phyloP scores from a whole-genome alignment of 192 early-diverging fungal genomes.

The Mortierella antarctica region DNA sequence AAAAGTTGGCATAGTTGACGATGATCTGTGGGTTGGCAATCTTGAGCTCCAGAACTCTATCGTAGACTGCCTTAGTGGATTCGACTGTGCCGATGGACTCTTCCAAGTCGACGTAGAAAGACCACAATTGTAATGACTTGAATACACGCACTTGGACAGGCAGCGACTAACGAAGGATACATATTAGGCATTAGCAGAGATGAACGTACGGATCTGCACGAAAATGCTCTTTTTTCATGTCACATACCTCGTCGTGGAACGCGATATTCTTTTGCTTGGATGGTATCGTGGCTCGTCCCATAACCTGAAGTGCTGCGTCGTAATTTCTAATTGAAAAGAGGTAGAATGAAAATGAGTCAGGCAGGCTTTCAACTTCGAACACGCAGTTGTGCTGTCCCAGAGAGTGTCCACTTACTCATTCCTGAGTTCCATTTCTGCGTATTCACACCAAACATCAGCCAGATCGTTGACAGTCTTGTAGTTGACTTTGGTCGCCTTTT shows the following conservation, averaged over 20 bases:
- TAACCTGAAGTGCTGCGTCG: constrained; percentile 81
- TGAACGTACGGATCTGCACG: background rate
- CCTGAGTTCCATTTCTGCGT: constrained; percentile 88
- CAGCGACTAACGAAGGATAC: constrained; percentile 43
- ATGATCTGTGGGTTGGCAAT: constrained; percentile 97
- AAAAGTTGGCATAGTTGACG: constrained; percentile 91
- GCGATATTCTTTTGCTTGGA: constrained; percentile 68
- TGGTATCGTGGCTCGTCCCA: constrained; percentile 83
- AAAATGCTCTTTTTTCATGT: background rate
- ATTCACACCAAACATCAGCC: constrained; percentile 90
- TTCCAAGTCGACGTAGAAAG: constrained; percentile 93
- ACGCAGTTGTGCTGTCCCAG: too few species aligned
- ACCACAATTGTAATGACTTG: constrained; percentile 91
- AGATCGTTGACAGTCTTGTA: constrained; percentile 86
- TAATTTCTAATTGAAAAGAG: constrained; percentile 52
- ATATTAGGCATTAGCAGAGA: background rate
- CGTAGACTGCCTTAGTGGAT: constrained; percentile 85
- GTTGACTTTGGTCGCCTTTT: constrained; percentile 84
- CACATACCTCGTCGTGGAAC: constrained; percentile 79
- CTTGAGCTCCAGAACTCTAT: constrained; percentile 91
- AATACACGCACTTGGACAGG: constrained; percentile 85
- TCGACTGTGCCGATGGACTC: constrained; percentile 90
- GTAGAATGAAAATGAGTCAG: background rate
- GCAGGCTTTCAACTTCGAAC: background rate
- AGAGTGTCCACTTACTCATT: constrained; percentile 52